phyloP scores from a whole-genome alignment of 108 stramenopile species.

The Aurantiochytrium sp. region DNA sequence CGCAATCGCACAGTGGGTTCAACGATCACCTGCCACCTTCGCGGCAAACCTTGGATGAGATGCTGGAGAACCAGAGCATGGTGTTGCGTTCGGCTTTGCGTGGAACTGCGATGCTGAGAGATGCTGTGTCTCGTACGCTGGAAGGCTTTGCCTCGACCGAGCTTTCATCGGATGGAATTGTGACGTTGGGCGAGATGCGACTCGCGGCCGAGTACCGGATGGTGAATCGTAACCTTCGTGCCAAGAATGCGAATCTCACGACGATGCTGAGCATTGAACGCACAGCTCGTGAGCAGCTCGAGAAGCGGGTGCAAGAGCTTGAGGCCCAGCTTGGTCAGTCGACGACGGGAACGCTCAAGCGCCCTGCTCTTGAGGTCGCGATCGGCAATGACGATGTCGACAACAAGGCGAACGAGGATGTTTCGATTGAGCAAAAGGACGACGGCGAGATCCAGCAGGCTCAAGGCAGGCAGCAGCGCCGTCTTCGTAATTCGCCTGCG shows the following conservation, averaged over 20 bases:
- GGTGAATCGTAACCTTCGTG: background rate
- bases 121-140: background rate
- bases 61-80: background rate
- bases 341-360: background rate
- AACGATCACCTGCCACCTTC: background rate
- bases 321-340: background rate
- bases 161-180: background rate
- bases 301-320: background rate
- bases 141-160: background rate
- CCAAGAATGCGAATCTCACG: background rate
- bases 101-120: background rate
- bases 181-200: constrained; percentile 16
- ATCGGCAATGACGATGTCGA: background rate
- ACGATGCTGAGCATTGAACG: background rate
- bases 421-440: too few species aligned
- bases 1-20: background rate
- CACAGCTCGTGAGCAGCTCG: background rate
- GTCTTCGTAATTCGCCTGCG: too few species aligned
- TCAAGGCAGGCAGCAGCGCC: too few species aligned
- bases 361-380: background rate
- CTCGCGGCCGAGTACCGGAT: background rate
- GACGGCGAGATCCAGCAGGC: too few species aligned
- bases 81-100: background rate
- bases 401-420: too few species aligned
- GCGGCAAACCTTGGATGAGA: background rate